Base-by-base conservation (phyloP, 75 land plant genomes). In the Pinus taeda region DNA sequence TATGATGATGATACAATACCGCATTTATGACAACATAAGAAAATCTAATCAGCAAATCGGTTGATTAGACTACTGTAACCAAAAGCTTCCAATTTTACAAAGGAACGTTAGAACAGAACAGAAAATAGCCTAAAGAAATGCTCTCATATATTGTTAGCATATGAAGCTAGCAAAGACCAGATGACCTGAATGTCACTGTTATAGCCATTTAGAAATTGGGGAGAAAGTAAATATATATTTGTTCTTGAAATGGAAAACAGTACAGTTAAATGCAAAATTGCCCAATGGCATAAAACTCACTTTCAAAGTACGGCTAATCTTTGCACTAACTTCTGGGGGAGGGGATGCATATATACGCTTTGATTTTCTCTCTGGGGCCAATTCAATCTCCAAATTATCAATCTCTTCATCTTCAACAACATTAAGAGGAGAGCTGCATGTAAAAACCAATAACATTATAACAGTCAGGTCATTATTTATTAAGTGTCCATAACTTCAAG, bases 331-430 rank as follows among this genome's bases (percentile, higher is more conserved):
- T 84, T 92, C 95, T 64, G 91, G 86, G 18, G 96, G 62, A 33
- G 81, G 77, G 57, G 98, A 84, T 33, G 84, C 85, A 74, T 95
- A 95, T 2, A 89, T 78, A 71, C 98, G 96, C 79, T 86, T 89
- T 79, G 93, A 83, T 76, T 93, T 93, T 67, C 76, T 87, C 49
- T 71, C 77, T 18, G 71, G 76, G 57, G 79, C 78, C 79, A 87
- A 66, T 75, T 90, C 87, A 79, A 95, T 84, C 4, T 90, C 94
- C 78, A 95, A 79, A 13, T 88, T 84, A 69, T 95, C 98, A 37
- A 95, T 92, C 22, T 81, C 90, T 71, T 90, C 93, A 86, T 95
- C 98, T 75, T 95, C 95, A 76, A 81, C 86, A 36, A 93, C 88
- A 75, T 87, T 89, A 22, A 91, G 61, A 3, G 89, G 93, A 66